A percentile compares a stretch with the other conserved stretches of the same genome.
phyloP scores from a whole-genome alignment of 371 early-diverging fungal genomes.

The Syncephalis plumigaleata region DNA sequence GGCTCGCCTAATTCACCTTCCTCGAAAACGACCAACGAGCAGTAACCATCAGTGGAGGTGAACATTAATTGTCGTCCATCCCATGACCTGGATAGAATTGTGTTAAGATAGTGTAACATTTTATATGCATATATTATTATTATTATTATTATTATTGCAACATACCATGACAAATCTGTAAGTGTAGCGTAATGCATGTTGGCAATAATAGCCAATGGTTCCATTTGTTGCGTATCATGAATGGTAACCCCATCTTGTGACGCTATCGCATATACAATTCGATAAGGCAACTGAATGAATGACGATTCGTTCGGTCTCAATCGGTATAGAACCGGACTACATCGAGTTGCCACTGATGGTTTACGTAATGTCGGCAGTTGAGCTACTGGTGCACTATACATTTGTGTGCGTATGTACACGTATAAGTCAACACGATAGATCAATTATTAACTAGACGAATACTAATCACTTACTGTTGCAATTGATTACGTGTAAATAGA shows the following conservation, averaged over 20 bases:
- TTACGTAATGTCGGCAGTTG: constrained; percentile 40
- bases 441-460: background rate
- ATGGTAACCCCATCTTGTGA: constrained; percentile 68
- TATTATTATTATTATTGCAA: background rate
- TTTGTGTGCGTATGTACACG: too few species aligned
- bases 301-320: constrained; percentile 10
- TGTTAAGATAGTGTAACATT: background rate
- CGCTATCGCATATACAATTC: constrained; percentile 72
- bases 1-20: constrained; percentile 30
- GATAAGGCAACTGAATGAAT: constrained; percentile 31
- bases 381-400: background rate
- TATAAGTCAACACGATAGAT: too few species aligned
- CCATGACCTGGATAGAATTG: constrained; percentile 25
- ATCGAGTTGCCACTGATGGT: constrained; percentile 63
- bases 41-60: constrained; percentile 80
- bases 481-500: constrained; percentile 21
- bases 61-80: constrained; percentile 58
- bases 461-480: constrained; percentile 12
- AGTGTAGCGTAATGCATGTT: constrained; percentile 81
- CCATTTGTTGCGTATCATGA: constrained; percentile 66
- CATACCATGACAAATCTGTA: constrained; percentile 75
- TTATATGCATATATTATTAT: background rate
- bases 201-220: constrained; percentile 51
- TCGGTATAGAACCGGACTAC: constrained; percentile 36
- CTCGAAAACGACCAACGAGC: constrained; percentile 62